Conservation (phyloP, 2,329 filamentous ascomycete species). For the Epichloe gansuensis region DNA sequence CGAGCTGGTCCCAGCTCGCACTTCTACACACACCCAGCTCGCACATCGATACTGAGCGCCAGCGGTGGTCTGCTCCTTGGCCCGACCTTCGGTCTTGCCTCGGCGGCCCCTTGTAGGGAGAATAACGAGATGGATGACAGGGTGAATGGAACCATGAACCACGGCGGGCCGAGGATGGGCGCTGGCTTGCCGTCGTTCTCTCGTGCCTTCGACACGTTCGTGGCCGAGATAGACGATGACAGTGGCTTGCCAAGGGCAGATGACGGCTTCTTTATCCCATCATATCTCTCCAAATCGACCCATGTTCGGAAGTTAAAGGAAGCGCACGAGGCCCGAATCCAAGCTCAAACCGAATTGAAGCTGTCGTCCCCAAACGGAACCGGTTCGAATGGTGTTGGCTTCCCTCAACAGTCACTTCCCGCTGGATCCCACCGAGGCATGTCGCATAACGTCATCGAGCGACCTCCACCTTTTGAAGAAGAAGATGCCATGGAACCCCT, state of each 20-base stretch:
- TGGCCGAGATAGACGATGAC: constrained; percentile 20
- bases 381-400: constrained; percentile 40
- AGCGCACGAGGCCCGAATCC: constrained; percentile 48
- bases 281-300: constrained; percentile 65
- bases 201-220: constrained; percentile 39
- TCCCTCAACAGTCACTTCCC: constrained; percentile 27
- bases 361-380: constrained; percentile 15
- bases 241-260: constrained; percentile 12
- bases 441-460: constrained; percentile 75
- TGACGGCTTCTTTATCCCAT: constrained; percentile 62
- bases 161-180: constrained; percentile 12
- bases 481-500: constrained; percentile 50
- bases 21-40: constrained; percentile 19
- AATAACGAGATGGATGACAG: constrained; percentile 21
- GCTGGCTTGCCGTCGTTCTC: constrained; percentile 33
- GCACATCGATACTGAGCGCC: constrained; percentile 35
- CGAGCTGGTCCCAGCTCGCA: constrained; percentile 31
- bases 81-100: constrained; percentile 4
- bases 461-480: constrained; percentile 47
- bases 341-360: constrained; percentile 34
- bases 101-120: constrained; percentile 2
- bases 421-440: constrained; percentile 57
- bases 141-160: constrained; percentile 15
- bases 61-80: constrained; percentile 22
- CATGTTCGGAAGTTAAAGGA: constrained; percentile 68